Conservation (phyloP, 441 rosid species). For the Macaranga tanarius region DNA sequence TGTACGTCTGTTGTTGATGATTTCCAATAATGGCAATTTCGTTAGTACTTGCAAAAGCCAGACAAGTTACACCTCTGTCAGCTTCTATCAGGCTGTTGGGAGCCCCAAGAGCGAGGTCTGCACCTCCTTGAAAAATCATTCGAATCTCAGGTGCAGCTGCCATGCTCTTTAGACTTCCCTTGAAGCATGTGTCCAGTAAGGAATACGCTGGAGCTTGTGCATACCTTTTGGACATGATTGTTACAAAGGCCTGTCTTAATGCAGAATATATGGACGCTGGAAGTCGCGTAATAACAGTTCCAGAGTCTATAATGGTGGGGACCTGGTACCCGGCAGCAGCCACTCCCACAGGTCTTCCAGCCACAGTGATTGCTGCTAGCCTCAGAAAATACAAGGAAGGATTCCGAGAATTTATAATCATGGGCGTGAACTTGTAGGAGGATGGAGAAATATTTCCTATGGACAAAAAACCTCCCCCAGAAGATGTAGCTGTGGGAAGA, state of each 20-base stretch:
- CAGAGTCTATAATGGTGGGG: conserved; percentile 53
- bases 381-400: conserved; percentile 40
- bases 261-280: conserved; percentile 37
- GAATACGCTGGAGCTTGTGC: conserved; percentile 32
- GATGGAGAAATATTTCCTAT: conserved; percentile 25
- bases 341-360: conserved; percentile 32
- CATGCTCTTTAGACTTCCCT: conserved; percentile 31
- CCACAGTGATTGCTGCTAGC: conserved; percentile 32
- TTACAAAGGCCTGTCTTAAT: conserved; percentile 33
- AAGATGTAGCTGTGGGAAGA: conserved; percentile 36
- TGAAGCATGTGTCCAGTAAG: conserved; percentile 49
- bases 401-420: conserved; percentile 21
- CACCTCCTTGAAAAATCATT: conserved; percentile 43
- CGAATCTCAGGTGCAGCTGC: conserved; percentile 34
- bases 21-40: conserved; percentile 44
- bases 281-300: conserved; percentile 52
- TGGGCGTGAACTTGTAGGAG: conserved; percentile 34
- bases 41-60: conserved; percentile 38
- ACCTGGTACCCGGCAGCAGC: conserved; percentile 22
- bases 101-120: conserved; percentile 34
- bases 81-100: conserved; percentile 35
- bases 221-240: conserved; percentile 35
- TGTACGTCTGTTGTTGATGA: conserved; percentile 43
- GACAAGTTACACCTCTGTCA: conserved; percentile 35
- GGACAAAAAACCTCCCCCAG: conserved; percentile 31